Evolutionary conservation across 2,329 filamentous ascomycete genomes (phyloP), one percentile per base, ranked within the genome.

Genomic region (Lecanicillium sp.): DNA sequence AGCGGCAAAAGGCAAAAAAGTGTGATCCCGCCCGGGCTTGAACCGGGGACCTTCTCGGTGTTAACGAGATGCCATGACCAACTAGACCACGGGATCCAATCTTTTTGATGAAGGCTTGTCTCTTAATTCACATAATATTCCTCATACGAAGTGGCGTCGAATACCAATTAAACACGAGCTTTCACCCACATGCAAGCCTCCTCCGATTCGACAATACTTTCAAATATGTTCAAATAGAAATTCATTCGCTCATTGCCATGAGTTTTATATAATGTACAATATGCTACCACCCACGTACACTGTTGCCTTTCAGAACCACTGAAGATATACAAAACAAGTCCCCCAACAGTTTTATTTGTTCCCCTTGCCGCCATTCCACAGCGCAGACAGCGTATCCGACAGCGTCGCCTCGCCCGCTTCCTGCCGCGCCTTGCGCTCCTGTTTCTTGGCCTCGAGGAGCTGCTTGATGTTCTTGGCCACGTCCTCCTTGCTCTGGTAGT

Each of bases 401-500:
- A 65, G 56, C 2, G 60, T 67, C 14, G 57, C 60, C 49, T 57
- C 60, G 3, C 65, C 63, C 14, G 59, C 56, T 12, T 61, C 62
- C 41, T 60, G 57, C 12, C 60, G 74, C 51, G 68, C 65, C 59
- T 73, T 68, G 44, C 77, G 81, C 58, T 77, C 72, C 55, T 75
- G 75, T 62, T 76, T 78, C 55, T 82, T 71, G 57, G 74, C 68
- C 49, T 76, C 67, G 66, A 79, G 74, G 51, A 83, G 62, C 40
- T 70, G 68, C 56, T 76, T 67, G 52, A 87, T 67, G 51, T 74
- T 63, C 53, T 69, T 63, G 44, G 80, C 76, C 58, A 87, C 72
- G 56, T 84, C 75, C 40, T 74, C 65, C 60, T 81, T 80, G 54
- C 78, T 75, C 58, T 78, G 69, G 48, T 77, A 66, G 67, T 88